These are phyloP conservation scores for Hygrocybe coccinea DNA, from an alignment of 768 basidiomycete species.

Conservation along the genomic window DNA sequence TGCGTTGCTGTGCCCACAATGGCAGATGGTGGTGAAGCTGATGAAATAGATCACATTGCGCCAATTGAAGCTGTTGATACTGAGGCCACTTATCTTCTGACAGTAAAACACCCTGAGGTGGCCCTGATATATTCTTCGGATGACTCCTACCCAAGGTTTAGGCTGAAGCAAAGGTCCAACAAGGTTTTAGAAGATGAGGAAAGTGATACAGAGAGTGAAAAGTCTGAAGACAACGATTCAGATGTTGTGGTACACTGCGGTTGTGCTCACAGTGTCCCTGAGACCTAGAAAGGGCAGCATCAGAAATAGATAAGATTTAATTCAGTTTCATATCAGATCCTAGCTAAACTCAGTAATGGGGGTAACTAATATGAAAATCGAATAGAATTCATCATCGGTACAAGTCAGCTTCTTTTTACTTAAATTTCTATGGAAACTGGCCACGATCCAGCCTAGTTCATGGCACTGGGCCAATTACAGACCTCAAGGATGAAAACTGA, in stretches of 20 bases:
- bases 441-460: too few species aligned
- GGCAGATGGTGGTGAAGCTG: background rate
- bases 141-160: background rate
- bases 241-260: background rate
- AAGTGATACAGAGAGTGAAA: background rate
- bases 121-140: background rate
- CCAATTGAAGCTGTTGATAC: background rate
- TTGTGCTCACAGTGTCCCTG: background rate
- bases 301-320: background rate
- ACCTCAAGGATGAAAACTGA: too few species aligned
- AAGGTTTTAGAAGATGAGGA: background rate
- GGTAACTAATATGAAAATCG: too few species aligned
- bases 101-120: background rate
- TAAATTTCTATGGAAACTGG: too few species aligned
- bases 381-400: too few species aligned
- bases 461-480: too few species aligned
- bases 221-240: background rate
- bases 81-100: background rate
- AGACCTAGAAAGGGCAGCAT: background rate
- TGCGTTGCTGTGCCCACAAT: background rate
- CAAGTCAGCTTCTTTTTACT: too few species aligned
- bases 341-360: too few species aligned
- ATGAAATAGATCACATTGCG: background rate
- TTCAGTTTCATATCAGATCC: too few species aligned
- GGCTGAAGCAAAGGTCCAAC: background rate